A percentile compares a stretch with the other conserved stretches of the same genome.
Conservation (phyloP, 1,139 yeast genomes). For the Tardiomyces digboiensis region DNA sequence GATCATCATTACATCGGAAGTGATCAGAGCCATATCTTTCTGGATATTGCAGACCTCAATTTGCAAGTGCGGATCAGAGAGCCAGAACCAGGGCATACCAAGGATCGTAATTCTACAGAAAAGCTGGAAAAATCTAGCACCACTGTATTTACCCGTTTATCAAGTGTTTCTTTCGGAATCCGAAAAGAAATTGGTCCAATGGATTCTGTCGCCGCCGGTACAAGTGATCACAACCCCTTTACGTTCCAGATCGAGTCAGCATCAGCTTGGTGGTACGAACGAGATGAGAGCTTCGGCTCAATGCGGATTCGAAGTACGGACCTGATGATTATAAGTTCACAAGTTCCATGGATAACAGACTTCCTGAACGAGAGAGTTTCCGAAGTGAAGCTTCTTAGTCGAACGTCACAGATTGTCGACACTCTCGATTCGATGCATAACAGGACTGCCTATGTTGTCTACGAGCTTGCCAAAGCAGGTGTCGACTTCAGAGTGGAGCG, state of each 20-base stretch:
- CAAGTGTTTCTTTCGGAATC: constrained; percentile 13
- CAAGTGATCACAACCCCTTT: constrained; percentile 12
- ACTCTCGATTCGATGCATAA: neutral
- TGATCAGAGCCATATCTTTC: neutral
- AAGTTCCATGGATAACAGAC: neutral
- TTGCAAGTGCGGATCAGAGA: constrained; percentile 8
- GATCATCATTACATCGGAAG: neutral
- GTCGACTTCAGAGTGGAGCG: constrained; percentile 51
- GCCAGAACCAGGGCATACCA: constrained; percentile 10
- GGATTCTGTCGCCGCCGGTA: neutral
- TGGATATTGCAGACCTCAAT: constrained; percentile 1
- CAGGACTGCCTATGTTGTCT: neutral
- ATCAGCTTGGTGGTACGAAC: constrained; percentile 22
- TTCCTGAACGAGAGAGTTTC: neutral
- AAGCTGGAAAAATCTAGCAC: neutral
- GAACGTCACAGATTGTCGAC: neutral
- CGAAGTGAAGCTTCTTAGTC: neutral
- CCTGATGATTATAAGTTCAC: neutral
- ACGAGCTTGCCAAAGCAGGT: constrained; percentile 50
- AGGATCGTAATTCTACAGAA: constrained; percentile 10
- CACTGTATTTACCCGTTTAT: neutral
- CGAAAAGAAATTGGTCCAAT: constrained; percentile 11
- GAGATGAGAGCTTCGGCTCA: neutral
- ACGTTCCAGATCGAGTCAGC: constrained; percentile 17
- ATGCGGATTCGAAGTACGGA: neutral